These are phyloP conservation scores for Phytomonas sp. DNA, from an alignment of 208 protist species.

Conservation along the genomic window DNA sequence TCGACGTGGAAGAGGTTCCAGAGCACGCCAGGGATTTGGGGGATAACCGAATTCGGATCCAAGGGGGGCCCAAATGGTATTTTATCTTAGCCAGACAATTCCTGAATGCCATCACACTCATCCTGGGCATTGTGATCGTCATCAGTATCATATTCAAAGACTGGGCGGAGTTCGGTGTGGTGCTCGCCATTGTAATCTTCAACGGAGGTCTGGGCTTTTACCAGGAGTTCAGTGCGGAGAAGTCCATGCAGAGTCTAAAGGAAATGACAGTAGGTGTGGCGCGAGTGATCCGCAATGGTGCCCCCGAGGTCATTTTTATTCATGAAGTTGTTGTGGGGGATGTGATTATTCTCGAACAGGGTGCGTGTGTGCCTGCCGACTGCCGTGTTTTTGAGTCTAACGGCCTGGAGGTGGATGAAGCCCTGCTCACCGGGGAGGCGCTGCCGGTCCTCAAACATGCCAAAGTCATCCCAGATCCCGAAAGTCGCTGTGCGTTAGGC, in stretches of 20 bases:
- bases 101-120: constrained; percentile 81
- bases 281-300: constrained; percentile 89
- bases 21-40: constrained; percentile 52
- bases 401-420: constrained; percentile 88
- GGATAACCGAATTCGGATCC: constrained; percentile 77
- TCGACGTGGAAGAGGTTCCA: constrained; percentile 35
- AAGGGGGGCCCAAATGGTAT: constrained; percentile 55
- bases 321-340: constrained; percentile 95
- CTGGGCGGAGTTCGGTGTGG: constrained; percentile 83
- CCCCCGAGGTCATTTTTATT: constrained; percentile 83
- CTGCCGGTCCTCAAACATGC: constrained; percentile 75
- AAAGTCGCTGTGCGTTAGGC: constrained; percentile 59
- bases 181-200: constrained; percentile 79
- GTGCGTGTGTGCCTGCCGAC: constrained; percentile 92
- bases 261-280: constrained; percentile 79
- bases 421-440: constrained; percentile 91
- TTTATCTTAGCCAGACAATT: constrained; percentile 65
- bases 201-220: constrained; percentile 84
- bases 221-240: constrained; percentile 83
- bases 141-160: constrained; percentile 76
- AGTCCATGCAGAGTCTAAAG: constrained; percentile 76
- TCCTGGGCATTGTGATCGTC: constrained; percentile 74
- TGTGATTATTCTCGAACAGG: constrained; percentile 88
- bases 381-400: constrained; percentile 89
- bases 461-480: constrained; percentile 72